Evolutionary conservation across 2,329 filamentous ascomycete species (phyloP).

Genomic region (Talaromyces sp.): DNA sequence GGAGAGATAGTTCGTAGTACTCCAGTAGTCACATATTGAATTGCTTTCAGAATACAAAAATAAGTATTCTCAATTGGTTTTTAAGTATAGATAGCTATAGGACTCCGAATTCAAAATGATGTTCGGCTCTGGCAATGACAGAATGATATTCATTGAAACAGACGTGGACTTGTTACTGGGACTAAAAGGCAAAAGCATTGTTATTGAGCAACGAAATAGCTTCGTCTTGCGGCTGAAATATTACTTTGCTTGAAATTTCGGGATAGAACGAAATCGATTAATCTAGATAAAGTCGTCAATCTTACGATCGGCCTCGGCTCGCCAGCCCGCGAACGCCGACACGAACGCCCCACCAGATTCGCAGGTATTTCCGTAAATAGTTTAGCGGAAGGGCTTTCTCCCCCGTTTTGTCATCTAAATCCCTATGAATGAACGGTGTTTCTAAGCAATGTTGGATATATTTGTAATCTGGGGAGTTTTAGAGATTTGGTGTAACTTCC

Average conservation of each 20-base stretch:
- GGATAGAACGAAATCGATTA: background rate
- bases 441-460: background rate
- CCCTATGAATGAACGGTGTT: background rate
- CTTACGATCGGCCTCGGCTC: background rate
- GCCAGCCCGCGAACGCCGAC: background rate
- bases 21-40: background rate
- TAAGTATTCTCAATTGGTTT: too few species aligned
- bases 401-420: background rate
- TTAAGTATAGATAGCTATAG: too few species aligned
- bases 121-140: too few species aligned
- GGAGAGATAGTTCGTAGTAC: background rate
- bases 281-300: background rate
- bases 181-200: too few species aligned
- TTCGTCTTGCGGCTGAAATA: too few species aligned
- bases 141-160: too few species aligned
- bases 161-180: too few species aligned
- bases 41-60: background rate
- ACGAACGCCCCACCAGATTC: background rate
- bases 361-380: background rate
- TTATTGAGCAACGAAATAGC: too few species aligned
- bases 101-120: too few species aligned
- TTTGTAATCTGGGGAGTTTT: background rate
- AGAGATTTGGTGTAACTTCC: background rate
- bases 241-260: too few species aligned
- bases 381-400: background rate